A percentile compares a stretch with the other conserved stretches of the same genome.
phyloP scores from a whole-genome alignment of 2,329 filamentous ascomycete species.

The Teratosphaeria epicoccoides region DNA sequence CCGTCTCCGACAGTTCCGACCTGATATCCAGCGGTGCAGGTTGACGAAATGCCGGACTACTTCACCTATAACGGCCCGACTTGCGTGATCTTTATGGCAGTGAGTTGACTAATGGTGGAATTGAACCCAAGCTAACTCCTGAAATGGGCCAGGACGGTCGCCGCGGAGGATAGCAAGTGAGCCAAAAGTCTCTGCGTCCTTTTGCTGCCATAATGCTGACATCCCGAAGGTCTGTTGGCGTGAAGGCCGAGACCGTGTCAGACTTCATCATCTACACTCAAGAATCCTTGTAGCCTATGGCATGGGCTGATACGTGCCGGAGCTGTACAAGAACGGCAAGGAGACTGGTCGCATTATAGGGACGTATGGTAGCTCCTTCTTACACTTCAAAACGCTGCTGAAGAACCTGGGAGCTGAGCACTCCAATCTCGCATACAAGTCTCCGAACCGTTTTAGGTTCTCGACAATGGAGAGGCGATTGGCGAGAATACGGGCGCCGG shows the following conservation, averaged over 20 bases:
- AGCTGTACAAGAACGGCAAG: slow-evolving; percentile 5
- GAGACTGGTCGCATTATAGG: background rate
- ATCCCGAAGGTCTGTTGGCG: background rate
- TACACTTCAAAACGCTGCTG: slow-evolving; percentile 2
- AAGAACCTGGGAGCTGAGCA: slow-evolving; percentile 2
- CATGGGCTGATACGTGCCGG: slow-evolving; percentile 2
- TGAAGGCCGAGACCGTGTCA: background rate
- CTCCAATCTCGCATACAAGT: background rate
- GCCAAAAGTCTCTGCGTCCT: background rate
- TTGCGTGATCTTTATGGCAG: slow-evolving; percentile 3
- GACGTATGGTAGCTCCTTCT: slow-evolving; percentile 1
- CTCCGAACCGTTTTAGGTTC: slow-evolving; percentile 1
- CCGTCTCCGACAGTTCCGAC: background rate
- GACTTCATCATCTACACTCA: slow-evolving; percentile 4
- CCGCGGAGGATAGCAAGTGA: slow-evolving; percentile 2
- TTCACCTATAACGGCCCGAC: slow-evolving; percentile 19
- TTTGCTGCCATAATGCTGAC: background rate
- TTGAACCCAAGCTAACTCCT: slow-evolving; percentile 1
- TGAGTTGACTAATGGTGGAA: slow-evolving; percentile 1
- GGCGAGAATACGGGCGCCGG: slow-evolving; percentile 1
- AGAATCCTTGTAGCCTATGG: slow-evolving; percentile 1
- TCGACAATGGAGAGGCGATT: slow-evolving; percentile 2
- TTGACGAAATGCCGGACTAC: slow-evolving; percentile 22
- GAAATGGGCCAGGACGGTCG: slow-evolving; percentile 1
- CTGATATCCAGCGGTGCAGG: slow-evolving; percentile 9